phyloP scores from a whole-genome alignment of 1,284 basidiomycete species.

The Trichosporon sp. region DNA sequence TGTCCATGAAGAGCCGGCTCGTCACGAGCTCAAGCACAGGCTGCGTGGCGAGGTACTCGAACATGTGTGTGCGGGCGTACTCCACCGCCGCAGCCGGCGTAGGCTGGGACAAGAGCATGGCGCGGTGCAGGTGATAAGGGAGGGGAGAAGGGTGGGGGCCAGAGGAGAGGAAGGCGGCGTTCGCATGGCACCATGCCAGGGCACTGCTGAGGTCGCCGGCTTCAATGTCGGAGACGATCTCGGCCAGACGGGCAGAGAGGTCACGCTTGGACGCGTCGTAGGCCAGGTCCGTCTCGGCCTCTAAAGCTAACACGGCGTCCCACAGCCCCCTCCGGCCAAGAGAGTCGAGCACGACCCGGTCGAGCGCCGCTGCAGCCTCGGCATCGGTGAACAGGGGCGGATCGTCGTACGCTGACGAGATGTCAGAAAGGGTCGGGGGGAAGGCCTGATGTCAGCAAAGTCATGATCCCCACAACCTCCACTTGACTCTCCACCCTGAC shows the following conservation, averaged over 20 bases:
- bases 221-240: conserved; percentile 70
- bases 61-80: conserved; percentile 73
- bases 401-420: conserved; percentile 50
- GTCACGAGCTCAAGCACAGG: conserved; percentile 79
- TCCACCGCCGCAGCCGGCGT: conserved; percentile 62
- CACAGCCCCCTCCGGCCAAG: conserved; percentile 50
- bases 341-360: conserved; percentile 48
- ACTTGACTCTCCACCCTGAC: not conserved
- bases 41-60: conserved; percentile 69
- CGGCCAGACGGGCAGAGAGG: conserved; percentile 72
- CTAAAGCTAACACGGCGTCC: conserved; percentile 47
- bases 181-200: conserved; percentile 74
- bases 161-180: conserved; percentile 67
- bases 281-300: conserved; percentile 65
- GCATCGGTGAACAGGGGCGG: conserved; percentile 51
- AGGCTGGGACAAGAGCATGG: conserved; percentile 70
- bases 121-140: conserved; percentile 83
- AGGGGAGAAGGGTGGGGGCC: conserved; percentile 69
- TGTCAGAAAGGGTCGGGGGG: conserved; percentile 48
- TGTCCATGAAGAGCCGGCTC: conserved; percentile 64
- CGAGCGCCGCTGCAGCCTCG: conserved; percentile 41
- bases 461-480: not conserved
- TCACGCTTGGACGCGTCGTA: conserved; percentile 64
- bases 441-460: conserved; percentile 44
- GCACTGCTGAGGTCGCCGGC: conserved; percentile 71